Evolutionary conservation across 2,329 filamentous ascomycete genomes (phyloP).

Genomic region (Pochonia chlamydosporia): DNA sequence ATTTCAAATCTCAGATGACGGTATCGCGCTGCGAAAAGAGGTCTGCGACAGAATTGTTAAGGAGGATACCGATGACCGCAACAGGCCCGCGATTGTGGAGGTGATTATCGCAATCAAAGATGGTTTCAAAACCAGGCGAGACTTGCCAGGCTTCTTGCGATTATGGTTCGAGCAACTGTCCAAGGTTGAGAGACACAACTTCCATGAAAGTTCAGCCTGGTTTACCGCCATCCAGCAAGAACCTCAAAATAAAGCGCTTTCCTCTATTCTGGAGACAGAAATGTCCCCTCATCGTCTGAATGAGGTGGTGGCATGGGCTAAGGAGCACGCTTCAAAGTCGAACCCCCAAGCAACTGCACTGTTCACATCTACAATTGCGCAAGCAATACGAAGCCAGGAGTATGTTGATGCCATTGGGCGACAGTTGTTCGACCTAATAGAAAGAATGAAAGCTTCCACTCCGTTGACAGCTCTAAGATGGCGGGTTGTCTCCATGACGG

Average conservation of each 20-base stretch:
- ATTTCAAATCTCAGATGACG: conserved; percentile 36
- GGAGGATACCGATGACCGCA: conserved; percentile 11
- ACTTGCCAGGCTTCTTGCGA: conserved; percentile 39
- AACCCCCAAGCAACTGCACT: conserved; percentile 30
- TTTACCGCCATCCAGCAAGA: conserved; percentile 18
- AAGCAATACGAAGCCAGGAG: conserved; percentile 35
- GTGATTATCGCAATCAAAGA: conserved; percentile 37
- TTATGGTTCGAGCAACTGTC: conserved; percentile 40
- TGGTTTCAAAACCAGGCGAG: conserved; percentile 38
- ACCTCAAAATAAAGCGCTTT: conserved; percentile 13
- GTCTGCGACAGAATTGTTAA: conserved; percentile 30
- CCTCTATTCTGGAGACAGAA: conserved; percentile 32
- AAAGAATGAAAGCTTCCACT: conserved; percentile 22
- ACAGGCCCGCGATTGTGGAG: conserved; percentile 20
- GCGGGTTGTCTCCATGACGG: conserved; percentile 30
- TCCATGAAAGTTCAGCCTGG: conserved; percentile 26
- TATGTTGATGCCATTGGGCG: conserved; percentile 35
- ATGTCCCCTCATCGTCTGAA: conserved; percentile 39
- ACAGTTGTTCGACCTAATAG: conserved; percentile 30
- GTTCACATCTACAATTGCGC: conserved; percentile 36
- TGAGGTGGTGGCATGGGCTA: conserved; percentile 37
- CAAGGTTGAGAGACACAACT: conserved; percentile 24
- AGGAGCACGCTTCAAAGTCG: conserved; percentile 24
- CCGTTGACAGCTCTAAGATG: conserved; percentile 31
- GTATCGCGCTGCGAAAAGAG: conserved; percentile 30